phyloP scores from a whole-genome alignment of 306 rosid species.

The Cicer yamashitae region DNA sequence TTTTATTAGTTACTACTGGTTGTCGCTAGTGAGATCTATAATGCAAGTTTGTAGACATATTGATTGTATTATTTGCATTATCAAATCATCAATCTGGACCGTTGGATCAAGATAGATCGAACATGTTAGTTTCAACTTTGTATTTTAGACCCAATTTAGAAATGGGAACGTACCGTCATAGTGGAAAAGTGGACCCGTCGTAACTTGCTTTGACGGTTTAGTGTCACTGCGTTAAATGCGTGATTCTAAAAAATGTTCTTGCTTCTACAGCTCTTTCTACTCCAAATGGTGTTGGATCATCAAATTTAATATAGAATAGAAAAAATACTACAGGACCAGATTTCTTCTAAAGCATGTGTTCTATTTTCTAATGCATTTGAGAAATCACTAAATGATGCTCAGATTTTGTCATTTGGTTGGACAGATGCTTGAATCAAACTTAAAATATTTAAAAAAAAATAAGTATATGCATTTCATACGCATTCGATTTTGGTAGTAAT shows the following conservation, averaged over 20 bases:
- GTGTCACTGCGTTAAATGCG: background rate
- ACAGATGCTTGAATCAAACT: background rate
- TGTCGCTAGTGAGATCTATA: background rate
- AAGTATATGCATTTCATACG: background rate
- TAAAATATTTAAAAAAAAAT: too few species aligned
- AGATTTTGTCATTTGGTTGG: background rate
- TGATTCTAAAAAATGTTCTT: background rate
- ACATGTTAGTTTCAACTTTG: background rate
- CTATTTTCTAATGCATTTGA: background rate
- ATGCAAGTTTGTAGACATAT: too few species aligned
- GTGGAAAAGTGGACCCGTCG: too few species aligned
- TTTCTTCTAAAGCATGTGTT: background rate
- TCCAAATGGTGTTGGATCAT: background rate
- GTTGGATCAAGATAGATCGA: background rate
- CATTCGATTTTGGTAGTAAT: too few species aligned
- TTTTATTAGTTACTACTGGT: conserved; percentile 9
- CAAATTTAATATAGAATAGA: background rate
- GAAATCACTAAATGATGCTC: background rate
- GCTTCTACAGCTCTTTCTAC: background rate
- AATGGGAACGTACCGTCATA: too few species aligned
- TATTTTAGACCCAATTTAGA: too few species aligned
- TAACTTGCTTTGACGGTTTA: background rate
- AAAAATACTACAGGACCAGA: background rate
- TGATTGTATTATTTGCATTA: too few species aligned
- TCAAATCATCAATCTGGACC: background rate